A percentile compares a stretch with the other conserved stretches of the same genome.
These are phyloP conservation scores for Irineochytrium annulatum DNA, from an alignment of 192 early-diverging fungal genomes.

Conservation along the genomic window DNA sequence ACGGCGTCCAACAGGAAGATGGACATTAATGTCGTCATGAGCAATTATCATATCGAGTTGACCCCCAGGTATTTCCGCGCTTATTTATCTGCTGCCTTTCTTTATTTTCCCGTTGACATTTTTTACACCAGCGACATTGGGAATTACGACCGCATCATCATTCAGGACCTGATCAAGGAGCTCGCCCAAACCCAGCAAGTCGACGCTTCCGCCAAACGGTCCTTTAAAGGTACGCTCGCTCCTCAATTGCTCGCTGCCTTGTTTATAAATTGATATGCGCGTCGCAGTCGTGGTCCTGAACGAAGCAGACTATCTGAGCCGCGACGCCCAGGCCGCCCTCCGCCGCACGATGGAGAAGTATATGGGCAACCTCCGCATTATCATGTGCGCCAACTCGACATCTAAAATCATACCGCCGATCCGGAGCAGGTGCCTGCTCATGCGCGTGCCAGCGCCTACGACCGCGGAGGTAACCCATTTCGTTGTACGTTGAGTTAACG, in stretches of 20 bases:
- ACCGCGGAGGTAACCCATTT: constrained; percentile 55
- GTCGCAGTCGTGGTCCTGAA: constrained; percentile 81
- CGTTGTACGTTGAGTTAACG: background rate
- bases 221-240: constrained; percentile 76
- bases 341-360: constrained; percentile 99
- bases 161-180: constrained; percentile 96
- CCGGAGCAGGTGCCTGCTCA: constrained; percentile 82
- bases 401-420: constrained; percentile 91
- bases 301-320: constrained; percentile 84
- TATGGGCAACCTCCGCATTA: constrained; percentile 84
- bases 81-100: background rate
- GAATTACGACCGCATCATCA: constrained; percentile 83
- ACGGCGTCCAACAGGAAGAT: constrained; percentile 84
- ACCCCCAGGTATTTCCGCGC: constrained; percentile 72
- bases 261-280: background rate
- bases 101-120: too few relatives aligned
- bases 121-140: constrained; percentile 77
- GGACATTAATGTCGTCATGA: constrained; percentile 80
- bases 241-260: background rate
- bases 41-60: constrained; percentile 96
- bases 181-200: constrained; percentile 94
- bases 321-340: constrained; percentile 92
- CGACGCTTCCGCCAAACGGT: constrained; percentile 67
- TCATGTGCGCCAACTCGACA: constrained; percentile 86
- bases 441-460: constrained; percentile 80